A percentile compares a stretch with the other conserved stretches of the same genome.
phyloP scores from a whole-genome alignment of 805 yeast genomes.

The Nakazawaea holstii region DNA sequence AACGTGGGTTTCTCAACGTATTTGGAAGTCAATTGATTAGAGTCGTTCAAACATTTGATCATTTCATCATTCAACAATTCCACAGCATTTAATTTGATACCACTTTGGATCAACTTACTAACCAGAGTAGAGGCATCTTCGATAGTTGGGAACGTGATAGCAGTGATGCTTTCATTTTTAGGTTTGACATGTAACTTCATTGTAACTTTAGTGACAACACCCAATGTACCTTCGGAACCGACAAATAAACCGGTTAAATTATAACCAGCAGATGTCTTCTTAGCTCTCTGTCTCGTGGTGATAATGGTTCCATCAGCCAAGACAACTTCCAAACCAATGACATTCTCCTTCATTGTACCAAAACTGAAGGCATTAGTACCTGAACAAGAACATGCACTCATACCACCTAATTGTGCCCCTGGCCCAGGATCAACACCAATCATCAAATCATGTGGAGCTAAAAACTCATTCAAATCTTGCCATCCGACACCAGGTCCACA shows the following conservation, averaged over 20 bases:
- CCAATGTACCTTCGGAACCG: constrained; percentile 70
- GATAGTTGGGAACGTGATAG: constrained; percentile 54
- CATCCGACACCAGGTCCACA: constrained; percentile 68
- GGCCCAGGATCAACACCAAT: constrained; percentile 74
- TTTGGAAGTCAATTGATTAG: constrained; percentile 40
- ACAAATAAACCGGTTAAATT: constrained; percentile 62
- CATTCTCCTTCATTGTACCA: constrained; percentile 79
- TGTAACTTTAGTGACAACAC: constrained; percentile 53
- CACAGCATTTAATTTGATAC: constrained; percentile 61
- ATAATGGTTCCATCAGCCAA: constrained; percentile 72
- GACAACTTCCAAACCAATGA: constrained; percentile 62
- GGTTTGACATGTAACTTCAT: constrained; percentile 52
- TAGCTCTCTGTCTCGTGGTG: constrained; percentile 63
- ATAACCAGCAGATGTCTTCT: constrained; percentile 73
- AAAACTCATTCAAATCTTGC: constrained; percentile 51
- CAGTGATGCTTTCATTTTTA: constrained; percentile 49
- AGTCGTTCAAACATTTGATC: constrained; percentile 47
- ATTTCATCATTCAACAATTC: constrained; percentile 60
- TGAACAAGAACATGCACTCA: constrained; percentile 69
- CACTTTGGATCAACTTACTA: constrained; percentile 48
- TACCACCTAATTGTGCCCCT: constrained; percentile 73
- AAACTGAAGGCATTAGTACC: constrained; percentile 75
- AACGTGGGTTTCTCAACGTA: constrained; percentile 60
- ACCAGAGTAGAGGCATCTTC: constrained; percentile 59
- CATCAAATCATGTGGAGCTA: constrained; percentile 37